phyloP scores from a whole-genome alignment of 2,329 filamentous ascomycete genomes.

The Fulvia fulva region DNA sequence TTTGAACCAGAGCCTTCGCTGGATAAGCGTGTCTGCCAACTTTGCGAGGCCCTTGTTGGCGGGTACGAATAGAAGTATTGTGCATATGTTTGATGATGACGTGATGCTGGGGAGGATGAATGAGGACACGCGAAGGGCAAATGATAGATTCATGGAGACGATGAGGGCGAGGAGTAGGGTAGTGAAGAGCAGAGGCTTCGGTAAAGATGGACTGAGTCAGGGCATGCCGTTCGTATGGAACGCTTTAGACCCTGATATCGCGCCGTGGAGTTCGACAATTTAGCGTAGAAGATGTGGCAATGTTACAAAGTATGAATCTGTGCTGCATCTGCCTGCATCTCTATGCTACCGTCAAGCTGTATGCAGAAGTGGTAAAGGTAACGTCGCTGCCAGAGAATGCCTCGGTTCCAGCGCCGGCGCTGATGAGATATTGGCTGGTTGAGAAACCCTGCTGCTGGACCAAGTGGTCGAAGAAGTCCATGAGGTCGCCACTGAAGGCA shows the following conservation, averaged over 20 bases:
- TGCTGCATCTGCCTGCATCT: not conserved
- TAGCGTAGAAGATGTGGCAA: not conserved
- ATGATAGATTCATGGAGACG: slow-evolving; percentile 33
- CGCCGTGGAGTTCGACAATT: slow-evolving; percentile 22
- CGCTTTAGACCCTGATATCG: slow-evolving; percentile 28
- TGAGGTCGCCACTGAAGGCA: slow-evolving; percentile 55
- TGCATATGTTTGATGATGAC: slow-evolving; percentile 41
- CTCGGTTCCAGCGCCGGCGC: slow-evolving; percentile 29
- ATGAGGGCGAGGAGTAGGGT: slow-evolving; percentile 40
- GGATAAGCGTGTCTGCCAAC: slow-evolving; percentile 37
- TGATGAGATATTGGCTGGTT: slow-evolving; percentile 51
- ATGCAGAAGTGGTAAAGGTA: slow-evolving; percentile 17
- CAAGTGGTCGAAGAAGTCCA: slow-evolving; percentile 56
- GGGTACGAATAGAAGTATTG: slow-evolving; percentile 36
- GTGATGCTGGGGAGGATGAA: slow-evolving; percentile 36
- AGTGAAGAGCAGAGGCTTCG: slow-evolving; percentile 41
- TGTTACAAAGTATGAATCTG: not conserved
- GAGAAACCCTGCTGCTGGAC: slow-evolving; percentile 44
- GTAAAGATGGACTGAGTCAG: slow-evolving; percentile 40
- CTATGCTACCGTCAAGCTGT: slow-evolving; percentile 11
- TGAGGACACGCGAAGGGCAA: slow-evolving; percentile 32
- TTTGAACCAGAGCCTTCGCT: slow-evolving; percentile 32
- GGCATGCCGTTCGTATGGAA: slow-evolving; percentile 49
- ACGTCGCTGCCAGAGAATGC: slow-evolving; percentile 20
- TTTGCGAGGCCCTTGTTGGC: slow-evolving; percentile 43